Evolutionary conservation across 306 rosid species (phyloP).

Genomic region (Abrus precatorius): DNA sequence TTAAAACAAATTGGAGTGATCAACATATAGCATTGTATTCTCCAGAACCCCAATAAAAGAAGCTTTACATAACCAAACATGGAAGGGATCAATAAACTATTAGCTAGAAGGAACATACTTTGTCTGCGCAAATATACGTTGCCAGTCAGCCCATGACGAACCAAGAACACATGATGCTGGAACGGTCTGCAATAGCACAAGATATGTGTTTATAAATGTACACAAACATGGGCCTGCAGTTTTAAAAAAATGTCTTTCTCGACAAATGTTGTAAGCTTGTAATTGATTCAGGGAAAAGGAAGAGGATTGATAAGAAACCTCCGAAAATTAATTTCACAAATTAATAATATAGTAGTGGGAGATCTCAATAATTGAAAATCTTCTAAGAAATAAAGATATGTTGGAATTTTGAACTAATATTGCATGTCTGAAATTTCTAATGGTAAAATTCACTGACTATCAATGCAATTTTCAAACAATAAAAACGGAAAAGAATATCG

Average conservation of each 20-base stretch:
- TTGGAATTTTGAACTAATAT: not conserved
- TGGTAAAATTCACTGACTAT: constrained; percentile 2
- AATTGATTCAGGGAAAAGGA: constrained; percentile 12
- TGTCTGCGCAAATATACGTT: constrained; percentile 74
- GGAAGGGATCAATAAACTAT: constrained; percentile 23
- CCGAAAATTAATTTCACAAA: not conserved
- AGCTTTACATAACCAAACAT: constrained; percentile 14
- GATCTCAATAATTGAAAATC: constrained; percentile 30
- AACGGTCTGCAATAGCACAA: constrained; percentile 63
- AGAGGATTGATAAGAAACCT: constrained; percentile 3
- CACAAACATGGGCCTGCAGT: constrained; percentile 18
- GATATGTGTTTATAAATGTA: constrained; percentile 8
- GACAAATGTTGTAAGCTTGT: not conserved
- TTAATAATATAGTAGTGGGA: constrained; percentile 29
- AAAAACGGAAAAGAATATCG: constrained; percentile 7
- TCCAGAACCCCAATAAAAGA: not conserved
- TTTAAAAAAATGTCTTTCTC: constrained; percentile 17
- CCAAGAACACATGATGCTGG: constrained; percentile 89
- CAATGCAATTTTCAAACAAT: not conserved
- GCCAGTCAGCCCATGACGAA: constrained; percentile 86
- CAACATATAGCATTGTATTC: constrained; percentile 14
- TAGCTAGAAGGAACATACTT: constrained; percentile 58
- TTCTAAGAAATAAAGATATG: constrained; percentile 13
- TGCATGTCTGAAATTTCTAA: constrained; percentile 17
- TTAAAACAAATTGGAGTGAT: constrained; percentile 22